A percentile compares a stretch with the other conserved stretches of the same genome.
Evolutionary conservation across 148 eudicot species (phyloP).

Genomic region (Suaeda aralocaspica): DNA sequence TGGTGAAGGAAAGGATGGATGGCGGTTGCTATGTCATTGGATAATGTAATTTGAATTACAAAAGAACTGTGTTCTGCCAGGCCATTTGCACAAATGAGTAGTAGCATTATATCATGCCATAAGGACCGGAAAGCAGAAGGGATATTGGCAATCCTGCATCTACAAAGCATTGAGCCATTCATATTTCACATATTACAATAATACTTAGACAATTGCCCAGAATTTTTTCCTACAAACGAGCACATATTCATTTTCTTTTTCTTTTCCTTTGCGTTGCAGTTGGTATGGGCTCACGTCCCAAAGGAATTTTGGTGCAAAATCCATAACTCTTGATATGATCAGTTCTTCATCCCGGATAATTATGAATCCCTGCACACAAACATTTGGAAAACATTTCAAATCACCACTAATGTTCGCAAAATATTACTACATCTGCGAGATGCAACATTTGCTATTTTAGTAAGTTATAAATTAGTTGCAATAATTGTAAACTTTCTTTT

Average conservation of each 20-base stretch:
- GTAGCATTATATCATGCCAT: too few species aligned
- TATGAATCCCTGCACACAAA: constrained; percentile 63
- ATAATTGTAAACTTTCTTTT: neutral
- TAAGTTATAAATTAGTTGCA: neutral
- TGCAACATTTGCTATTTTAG: neutral
- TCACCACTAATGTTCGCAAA: neutral
- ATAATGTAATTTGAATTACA: too few species aligned
- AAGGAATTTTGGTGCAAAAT: constrained; percentile 64
- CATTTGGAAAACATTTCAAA: neutral
- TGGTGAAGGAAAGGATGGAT: too few species aligned
- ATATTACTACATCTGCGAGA: neutral
- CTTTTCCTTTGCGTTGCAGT: constrained; percentile 58
- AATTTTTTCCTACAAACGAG: constrained; percentile 80
- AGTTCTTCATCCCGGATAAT: constrained; percentile 73
- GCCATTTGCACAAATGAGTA: too few species aligned
- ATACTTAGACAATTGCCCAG: constrained; percentile 63
- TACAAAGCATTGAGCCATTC: constrained; percentile 3
- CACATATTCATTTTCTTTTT: constrained; percentile 49
- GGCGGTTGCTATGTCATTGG: too few species aligned
- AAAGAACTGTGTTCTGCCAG: too few species aligned
- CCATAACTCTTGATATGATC: constrained; percentile 49
- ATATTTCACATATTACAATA: neutral
- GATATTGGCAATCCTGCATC: too few species aligned
- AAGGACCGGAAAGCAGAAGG: too few species aligned
- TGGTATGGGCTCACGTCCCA: constrained; percentile 72